These are phyloP conservation scores for Citrus cavaleriei DNA, from an alignment of 345 rosid genomes.

Conservation along the genomic window DNA sequence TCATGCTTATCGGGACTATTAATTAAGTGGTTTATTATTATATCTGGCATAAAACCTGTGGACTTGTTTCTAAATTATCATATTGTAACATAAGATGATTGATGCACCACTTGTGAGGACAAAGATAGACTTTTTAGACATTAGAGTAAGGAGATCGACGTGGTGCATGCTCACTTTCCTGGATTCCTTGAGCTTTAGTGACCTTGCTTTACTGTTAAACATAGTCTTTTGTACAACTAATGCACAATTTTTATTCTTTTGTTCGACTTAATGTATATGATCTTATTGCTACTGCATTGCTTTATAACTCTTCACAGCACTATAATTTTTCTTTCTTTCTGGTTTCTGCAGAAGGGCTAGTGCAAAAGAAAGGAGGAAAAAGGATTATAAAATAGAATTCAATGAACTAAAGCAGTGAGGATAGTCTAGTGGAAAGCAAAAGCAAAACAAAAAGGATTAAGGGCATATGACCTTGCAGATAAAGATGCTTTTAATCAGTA, in stretches of 20 bases:
- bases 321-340: neutral
- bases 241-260: neutral
- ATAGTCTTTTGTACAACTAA: neutral
- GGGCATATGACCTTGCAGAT: conserved; percentile 27
- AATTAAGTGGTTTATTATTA: neutral
- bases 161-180: conserved; percentile 12
- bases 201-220: neutral
- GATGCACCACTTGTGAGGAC: conserved; percentile 25
- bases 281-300: neutral
- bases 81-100: neutral
- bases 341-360: neutral
- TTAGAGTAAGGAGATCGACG: neutral
- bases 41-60: neutral
- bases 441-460: conserved; percentile 15
- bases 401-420: conserved; percentile 13
- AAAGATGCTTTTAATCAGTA: conserved; percentile 36
- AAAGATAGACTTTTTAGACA: conserved; percentile 18
- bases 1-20: neutral
- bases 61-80: neutral
- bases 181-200: conserved; percentile 6
- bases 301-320: neutral
- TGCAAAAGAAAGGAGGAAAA: neutral
- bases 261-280: neutral
- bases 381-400: neutral
- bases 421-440: conserved; percentile 22